A percentile compares a stretch with the other conserved stretches of the same genome.
These are phyloP conservation scores for Aspergillus bertholletiae DNA, from an alignment of 495 filamentous ascomycete genomes.

Conservation along the genomic window DNA sequence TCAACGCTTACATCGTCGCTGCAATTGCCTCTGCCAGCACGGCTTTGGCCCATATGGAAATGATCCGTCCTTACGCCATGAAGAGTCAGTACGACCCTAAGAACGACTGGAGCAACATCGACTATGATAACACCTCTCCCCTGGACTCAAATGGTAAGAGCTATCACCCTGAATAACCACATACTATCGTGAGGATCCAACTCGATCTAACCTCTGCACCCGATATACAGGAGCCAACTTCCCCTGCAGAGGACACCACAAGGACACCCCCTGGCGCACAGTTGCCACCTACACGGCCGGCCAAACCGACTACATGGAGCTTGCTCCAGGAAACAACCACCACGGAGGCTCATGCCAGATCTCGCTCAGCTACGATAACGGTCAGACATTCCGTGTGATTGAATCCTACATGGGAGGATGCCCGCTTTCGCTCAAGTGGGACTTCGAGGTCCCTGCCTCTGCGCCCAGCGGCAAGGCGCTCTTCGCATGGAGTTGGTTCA, in stretches of 20 bases:
- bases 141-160: not conserved
- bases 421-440: constrained; percentile 40
- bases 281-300: constrained; percentile 40
- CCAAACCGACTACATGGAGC: constrained; percentile 50
- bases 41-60: constrained; percentile 1
- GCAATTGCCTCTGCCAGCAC: not conserved
- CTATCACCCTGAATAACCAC: not conserved
- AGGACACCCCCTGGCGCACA: not conserved
- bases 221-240: not conserved
- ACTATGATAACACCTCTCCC: not conserved
- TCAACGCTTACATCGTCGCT: not conserved
- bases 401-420: constrained; percentile 36
- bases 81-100: not conserved
- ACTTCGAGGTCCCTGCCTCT: constrained; percentile 61
- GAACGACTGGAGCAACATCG: not conserved
- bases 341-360: constrained; percentile 39
- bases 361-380: constrained; percentile 35
- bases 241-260: constrained; percentile 2
- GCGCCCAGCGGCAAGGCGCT: constrained; percentile 50
- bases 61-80: not conserved
- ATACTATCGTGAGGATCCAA: not conserved
- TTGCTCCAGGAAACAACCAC: constrained; percentile 49
- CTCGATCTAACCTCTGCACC: not conserved
- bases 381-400: constrained; percentile 27
- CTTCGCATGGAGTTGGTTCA: constrained; percentile 61